Conservation (phyloP, 2,329 filamentous ascomycete species). For the Diaporthe velutina region DNA sequence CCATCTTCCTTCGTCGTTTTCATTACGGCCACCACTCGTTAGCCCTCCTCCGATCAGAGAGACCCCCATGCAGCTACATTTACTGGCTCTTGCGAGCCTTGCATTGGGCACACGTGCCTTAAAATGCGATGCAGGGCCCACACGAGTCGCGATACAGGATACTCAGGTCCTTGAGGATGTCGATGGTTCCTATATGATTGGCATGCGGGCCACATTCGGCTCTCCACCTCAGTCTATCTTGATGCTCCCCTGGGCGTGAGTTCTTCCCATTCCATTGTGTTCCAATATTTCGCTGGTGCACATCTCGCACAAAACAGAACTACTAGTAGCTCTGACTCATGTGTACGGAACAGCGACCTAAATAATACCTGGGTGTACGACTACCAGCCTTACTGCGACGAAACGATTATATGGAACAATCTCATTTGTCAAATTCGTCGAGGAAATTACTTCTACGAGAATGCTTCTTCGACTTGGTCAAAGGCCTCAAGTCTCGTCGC, state of each 20-base stretch:
- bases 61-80: too few species aligned
- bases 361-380: neutral
- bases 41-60: too few species aligned
- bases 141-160: too few species aligned
- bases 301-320: neutral
- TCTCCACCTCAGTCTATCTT: neutral
- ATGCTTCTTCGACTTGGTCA: neutral
- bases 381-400: neutral
- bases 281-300: neutral
- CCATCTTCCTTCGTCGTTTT: too few species aligned
- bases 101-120: too few species aligned
- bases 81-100: too few species aligned
- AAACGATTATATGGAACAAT: neutral
- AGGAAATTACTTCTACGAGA: neutral
- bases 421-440: neutral
- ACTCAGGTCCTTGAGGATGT: neutral
- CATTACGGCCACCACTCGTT: too few species aligned
- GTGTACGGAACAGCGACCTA: neutral
- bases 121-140: too few species aligned
- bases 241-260: neutral
- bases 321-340: neutral
- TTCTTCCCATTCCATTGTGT: neutral
- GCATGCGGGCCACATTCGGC: neutral
- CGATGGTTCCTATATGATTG: neutral
- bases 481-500: neutral